A percentile compares a stretch with the other conserved stretches of the same genome.
These are phyloP conservation scores for Solanum boliviense DNA, from an alignment of 257 asterid genomes.

Conservation along the genomic window DNA sequence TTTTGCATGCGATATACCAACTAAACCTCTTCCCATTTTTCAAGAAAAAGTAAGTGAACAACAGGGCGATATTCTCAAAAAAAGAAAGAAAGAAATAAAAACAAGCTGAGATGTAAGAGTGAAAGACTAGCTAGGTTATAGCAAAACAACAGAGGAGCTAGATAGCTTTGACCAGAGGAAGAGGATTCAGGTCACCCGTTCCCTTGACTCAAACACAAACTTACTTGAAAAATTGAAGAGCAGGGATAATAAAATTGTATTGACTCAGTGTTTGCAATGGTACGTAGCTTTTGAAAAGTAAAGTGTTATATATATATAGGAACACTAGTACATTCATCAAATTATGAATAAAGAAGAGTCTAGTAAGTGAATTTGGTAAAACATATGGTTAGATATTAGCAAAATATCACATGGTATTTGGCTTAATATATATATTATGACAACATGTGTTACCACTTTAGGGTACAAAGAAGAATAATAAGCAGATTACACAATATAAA, in stretches of 20 bases:
- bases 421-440: constrained; percentile 38
- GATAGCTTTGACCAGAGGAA: not conserved
- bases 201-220: not conserved
- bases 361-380: constrained; percentile 18
- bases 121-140: not conserved
- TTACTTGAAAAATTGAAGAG: not conserved
- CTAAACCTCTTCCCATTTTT: constrained; percentile 34
- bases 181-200: not conserved
- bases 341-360: not conserved
- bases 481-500: constrained; percentile 1
- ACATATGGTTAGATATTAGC: constrained; percentile 28
- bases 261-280: not conserved
- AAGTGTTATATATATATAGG: not conserved
- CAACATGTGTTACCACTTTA: constrained; percentile 58
- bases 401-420: constrained; percentile 52
- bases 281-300: not conserved
- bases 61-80: not conserved
- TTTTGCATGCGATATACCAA: constrained; percentile 43
- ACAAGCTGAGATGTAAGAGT: not conserved
- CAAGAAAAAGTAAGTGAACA: not conserved
- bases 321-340: not conserved
- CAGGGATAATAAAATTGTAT: not conserved
- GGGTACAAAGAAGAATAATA: constrained; percentile 5
- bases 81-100: not conserved
- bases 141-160: not conserved